These are phyloP conservation scores for Corchorus capsularis DNA, from an alignment of 345 rosid genomes.

Conservation along the genomic window DNA sequence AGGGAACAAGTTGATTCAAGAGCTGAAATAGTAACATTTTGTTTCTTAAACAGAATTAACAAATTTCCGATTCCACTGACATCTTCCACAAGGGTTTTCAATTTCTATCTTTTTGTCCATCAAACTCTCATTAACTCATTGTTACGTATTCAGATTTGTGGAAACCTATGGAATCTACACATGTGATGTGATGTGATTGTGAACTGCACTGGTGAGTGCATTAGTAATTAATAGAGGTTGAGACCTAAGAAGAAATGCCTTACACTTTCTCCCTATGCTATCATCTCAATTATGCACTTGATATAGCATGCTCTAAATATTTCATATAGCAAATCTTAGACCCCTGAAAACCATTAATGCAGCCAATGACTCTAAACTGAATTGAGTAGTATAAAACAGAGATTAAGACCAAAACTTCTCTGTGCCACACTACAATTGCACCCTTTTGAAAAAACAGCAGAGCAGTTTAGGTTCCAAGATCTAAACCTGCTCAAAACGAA, in stretches of 20 bases:
- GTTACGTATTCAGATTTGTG: no score
- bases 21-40: neutral
- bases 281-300: no score
- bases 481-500: neutral
- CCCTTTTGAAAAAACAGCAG: neutral
- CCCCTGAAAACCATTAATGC: neutral
- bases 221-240: no score
- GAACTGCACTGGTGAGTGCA: no score
- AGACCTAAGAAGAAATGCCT: no score
- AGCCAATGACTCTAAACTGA: neutral
- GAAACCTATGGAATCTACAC: no score
- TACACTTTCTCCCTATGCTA: no score
- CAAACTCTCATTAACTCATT: neutral
- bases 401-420: neutral
- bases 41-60: no score
- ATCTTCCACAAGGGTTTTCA: neutral
- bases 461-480: slow-evolving; percentile 4
- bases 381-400: neutral
- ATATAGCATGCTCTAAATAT: no score
- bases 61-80: neutral
- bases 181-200: no score
- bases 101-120: neutral
- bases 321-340: no score
- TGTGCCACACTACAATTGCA: neutral
- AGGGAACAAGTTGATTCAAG: neutral